phyloP scores from a whole-genome alignment of 225 moss, liverwort and hornwort species.

The Straminergon stramineum region DNA sequence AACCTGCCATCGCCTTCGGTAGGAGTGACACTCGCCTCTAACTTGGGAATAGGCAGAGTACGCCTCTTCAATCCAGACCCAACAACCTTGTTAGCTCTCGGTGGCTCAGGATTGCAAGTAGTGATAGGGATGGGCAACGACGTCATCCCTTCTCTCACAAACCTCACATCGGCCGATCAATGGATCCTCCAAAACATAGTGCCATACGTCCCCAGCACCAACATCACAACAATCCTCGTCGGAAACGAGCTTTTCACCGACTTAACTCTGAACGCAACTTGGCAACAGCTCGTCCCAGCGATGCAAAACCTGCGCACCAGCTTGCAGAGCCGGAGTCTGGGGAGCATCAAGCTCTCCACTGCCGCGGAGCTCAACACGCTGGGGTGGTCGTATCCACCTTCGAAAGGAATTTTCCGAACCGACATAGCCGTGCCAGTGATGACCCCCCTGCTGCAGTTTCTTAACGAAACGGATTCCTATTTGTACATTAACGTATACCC shows the following conservation, averaged over 20 bases:
- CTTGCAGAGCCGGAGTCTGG: constrained; percentile 6
- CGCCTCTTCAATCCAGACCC: constrained; percentile 35
- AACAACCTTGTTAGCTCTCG: constrained; percentile 16
- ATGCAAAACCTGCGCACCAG: constrained; percentile 25
- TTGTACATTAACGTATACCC: constrained; percentile 64
- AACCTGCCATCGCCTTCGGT: constrained; percentile 18
- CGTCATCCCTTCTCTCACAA: constrained; percentile 33
- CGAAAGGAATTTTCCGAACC: constrained; percentile 33
- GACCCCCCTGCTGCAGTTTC: constrained; percentile 49
- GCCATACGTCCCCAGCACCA: constrained; percentile 29
- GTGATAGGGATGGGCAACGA: constrained; percentile 47
- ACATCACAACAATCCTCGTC: constrained; percentile 34
- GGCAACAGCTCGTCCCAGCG: constrained; percentile 44
- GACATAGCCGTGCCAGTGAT: constrained; percentile 39
- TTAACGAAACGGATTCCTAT: constrained; percentile 33
- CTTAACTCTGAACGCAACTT: constrained; percentile 1
- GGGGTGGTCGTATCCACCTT: constrained; percentile 42
- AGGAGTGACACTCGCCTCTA: constrained; percentile 7
- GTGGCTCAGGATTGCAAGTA: constrained; percentile 26
- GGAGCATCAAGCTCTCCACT: constrained; percentile 32
- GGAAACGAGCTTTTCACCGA: constrained; percentile 50
- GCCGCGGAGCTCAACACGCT: constrained; percentile 46
- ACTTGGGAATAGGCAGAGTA: constrained; percentile 25
- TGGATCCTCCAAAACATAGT: constrained; percentile 29
- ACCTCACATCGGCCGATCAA: constrained; percentile 19